phyloP scores from a whole-genome alignment of 176 grass and related monocot species.

The Rhynchospora pubera region DNA sequence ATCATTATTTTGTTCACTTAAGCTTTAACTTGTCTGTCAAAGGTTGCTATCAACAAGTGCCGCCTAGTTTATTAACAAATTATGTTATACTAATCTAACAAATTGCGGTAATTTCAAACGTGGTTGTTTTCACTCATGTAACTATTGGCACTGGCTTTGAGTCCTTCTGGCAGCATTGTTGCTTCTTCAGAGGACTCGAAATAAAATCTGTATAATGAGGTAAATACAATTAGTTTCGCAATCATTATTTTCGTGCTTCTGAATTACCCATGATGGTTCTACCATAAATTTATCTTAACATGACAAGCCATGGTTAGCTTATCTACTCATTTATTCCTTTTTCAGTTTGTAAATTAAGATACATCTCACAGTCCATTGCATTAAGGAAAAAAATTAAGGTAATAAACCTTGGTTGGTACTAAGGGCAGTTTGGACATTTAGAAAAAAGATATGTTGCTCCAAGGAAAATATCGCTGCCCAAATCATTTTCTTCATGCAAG shows the following conservation, averaged over 20 bases:
- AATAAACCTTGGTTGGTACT: too few relatives aligned
- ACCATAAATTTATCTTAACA: not conserved
- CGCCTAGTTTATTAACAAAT: not conserved
- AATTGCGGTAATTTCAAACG: not conserved
- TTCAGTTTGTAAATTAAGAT: too few relatives aligned
- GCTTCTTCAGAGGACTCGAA: slow-evolving; percentile 13
- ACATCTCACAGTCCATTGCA: too few relatives aligned
- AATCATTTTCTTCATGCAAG: too few relatives aligned
- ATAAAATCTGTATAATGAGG: not conserved
- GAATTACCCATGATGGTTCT: not conserved
- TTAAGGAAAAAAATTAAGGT: too few relatives aligned
- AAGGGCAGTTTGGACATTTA: too few relatives aligned
- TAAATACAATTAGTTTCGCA: not conserved
- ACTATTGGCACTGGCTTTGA: slow-evolving; percentile 2
- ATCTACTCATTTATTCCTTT: too few relatives aligned
- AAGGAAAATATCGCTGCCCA: too few relatives aligned
- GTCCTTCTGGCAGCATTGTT: not conserved
- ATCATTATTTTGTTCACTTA: not conserved
- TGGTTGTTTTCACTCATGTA: slow-evolving; percentile 2
- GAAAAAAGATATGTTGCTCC: too few relatives aligned
- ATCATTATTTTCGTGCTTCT: not conserved
- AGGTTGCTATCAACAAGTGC: not conserved
- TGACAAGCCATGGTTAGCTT: too few relatives aligned
- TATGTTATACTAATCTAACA: not conserved
- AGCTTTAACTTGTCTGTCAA: not conserved